Evolutionary conservation across 805 yeast genomes (phyloP), one percentile per base, ranked within the genome.

Genomic region (Vanderwaltozyma yarrowii): DNA sequence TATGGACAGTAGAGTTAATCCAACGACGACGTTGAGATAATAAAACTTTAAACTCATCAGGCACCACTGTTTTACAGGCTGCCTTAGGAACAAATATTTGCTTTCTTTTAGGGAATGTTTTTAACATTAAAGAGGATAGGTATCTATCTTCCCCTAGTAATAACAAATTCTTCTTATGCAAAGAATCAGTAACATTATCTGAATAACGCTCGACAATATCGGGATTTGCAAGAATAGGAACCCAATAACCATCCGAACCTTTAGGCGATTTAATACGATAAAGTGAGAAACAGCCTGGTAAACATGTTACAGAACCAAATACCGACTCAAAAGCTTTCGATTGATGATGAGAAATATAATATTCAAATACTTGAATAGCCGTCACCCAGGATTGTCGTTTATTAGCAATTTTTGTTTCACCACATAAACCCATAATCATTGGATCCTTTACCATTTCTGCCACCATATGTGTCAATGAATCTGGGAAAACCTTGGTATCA

Each of bases 1-100:
- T 87, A 61, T 87, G 96, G 27, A 87, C 88, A 0, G 96, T 88
- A 4, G 96, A 87, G 60, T 87, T 87, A 50, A 87, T 87, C 96
- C 96, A 87, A 58, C 96, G 82, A 65, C 96, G 84, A 59, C 96
- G 80, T 59, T 87, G 96, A 1, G 95, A 87, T 33, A 87, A 66
- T 45, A 87, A 67, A 34, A 87, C 92, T 45, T 63, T 70, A 58
- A 87, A 87, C 35, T 70, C 70, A 50, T 79, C 81, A 0, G 96
- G 96, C n/a, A 80, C 96, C 43, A 85, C 63, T 0, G 96, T 87
- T 54, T 85, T 85, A 65, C 96, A 87, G 4, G 83, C 89, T 5
- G 96, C 96, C 57, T 85, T 85, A 2, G 95, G 80, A 11, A 88
- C 79, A 56, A 87, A 87, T 13, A 86, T 61, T 60, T 82, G 94